These are phyloP conservation scores for Jacaranda copaia DNA, from an alignment of 257 asterid genomes.

Conservation along the genomic window DNA sequence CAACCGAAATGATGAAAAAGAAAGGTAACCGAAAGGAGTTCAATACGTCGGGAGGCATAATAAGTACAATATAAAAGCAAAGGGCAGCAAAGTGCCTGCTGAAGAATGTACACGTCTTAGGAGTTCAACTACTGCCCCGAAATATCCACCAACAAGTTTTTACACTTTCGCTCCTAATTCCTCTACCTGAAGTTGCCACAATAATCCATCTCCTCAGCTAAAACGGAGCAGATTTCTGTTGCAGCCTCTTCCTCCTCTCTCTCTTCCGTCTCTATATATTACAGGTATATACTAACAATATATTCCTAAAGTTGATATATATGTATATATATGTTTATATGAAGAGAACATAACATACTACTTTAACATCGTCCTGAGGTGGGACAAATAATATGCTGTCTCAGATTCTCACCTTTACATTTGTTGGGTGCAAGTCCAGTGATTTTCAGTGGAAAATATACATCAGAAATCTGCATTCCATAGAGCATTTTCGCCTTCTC, in stretches of 20 bases:
- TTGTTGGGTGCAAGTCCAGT: no score
- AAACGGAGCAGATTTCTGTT: constrained; percentile 52
- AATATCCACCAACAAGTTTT: background rate
- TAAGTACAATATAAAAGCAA: background rate
- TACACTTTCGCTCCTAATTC: constrained; percentile 12
- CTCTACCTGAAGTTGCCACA: constrained; percentile 31
- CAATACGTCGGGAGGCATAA: constrained; percentile 1
- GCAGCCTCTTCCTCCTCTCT: constrained; percentile 36
- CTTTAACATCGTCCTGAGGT: constrained; percentile 36
- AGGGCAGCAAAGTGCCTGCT: background rate
- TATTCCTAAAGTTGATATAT: constrained; percentile 17
- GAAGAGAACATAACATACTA: constrained; percentile 15
- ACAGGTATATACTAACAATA: constrained; percentile 39
- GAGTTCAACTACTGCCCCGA: constrained; percentile 16
- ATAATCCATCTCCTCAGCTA: constrained; percentile 48
- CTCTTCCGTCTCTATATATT: constrained; percentile 37
- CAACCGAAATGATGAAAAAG: background rate
- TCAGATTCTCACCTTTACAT: background rate
- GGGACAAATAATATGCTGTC: constrained; percentile 35
- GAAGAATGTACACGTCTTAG: background rate
- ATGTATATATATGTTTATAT: no score
- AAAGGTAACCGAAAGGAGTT: background rate
- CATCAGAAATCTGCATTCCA: constrained; percentile 63
- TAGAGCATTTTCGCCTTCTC: constrained; percentile 78
- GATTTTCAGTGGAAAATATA: no score